phyloP scores from a whole-genome alignment of 345 rosid genomes.

The Brassica napus region DNA sequence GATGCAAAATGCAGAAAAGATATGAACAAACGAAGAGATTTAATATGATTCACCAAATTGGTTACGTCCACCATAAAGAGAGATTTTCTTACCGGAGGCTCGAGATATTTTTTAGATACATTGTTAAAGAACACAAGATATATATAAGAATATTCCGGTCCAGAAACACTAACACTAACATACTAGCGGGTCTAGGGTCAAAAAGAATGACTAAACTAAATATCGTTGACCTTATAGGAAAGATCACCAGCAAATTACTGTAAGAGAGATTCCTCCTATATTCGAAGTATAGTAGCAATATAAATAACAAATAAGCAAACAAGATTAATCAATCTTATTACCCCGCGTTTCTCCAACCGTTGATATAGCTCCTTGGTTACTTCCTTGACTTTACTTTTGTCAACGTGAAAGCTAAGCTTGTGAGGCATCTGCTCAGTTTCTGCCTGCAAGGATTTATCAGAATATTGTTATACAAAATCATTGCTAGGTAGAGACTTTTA shows the following conservation, averaged over 20 bases:
- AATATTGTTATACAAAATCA: neutral
- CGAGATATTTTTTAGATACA: neutral
- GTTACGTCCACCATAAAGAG: no score
- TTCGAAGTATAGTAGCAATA: neutral
- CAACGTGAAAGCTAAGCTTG: slow-evolving; percentile 77
- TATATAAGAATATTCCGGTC: neutral
- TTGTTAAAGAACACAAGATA: neutral
- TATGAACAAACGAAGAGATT: no score
- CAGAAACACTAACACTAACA: neutral
- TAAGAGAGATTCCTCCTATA: neutral
- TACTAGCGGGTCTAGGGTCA: neutral
- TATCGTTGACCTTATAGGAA: neutral
- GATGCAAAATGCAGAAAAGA: neutral
- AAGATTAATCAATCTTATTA: slow-evolving; percentile 31
- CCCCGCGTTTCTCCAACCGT: slow-evolving; percentile 68
- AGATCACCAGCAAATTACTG: neutral
- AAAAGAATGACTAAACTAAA: neutral
- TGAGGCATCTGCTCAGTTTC: slow-evolving; percentile 77
- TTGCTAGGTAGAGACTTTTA: neutral
- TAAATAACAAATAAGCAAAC: neutral
- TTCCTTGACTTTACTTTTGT: slow-evolving; percentile 65
- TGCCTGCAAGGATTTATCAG: slow-evolving; percentile 32
- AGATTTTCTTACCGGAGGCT: neutral
- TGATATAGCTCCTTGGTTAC: slow-evolving; percentile 59
- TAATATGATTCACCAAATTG: no score